phyloP scores from a whole-genome alignment of 2,329 filamentous ascomycete species.

The Ustilaginoidea virens region DNA sequence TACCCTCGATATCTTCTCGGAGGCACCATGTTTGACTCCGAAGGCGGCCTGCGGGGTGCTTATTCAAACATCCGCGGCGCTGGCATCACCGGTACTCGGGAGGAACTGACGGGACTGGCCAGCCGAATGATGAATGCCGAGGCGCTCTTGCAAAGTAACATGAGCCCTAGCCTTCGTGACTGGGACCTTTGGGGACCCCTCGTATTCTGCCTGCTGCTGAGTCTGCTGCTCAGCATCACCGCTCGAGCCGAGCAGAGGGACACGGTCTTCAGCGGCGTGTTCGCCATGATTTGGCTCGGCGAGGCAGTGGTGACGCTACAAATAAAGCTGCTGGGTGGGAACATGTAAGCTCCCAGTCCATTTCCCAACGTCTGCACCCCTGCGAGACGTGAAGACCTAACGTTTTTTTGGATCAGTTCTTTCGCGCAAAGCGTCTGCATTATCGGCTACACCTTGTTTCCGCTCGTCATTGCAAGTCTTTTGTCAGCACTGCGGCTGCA shows the following conservation, averaged over 20 bases:
- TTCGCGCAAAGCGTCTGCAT: conserved; percentile 97
- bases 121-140: conserved; percentile 50
- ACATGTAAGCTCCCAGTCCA: conserved; percentile 73
- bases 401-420: conserved; percentile 41
- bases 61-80: conserved; percentile 46
- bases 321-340: conserved; percentile 90
- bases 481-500: conserved; percentile 72
- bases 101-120: conserved; percentile 46
- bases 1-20: conserved; percentile 87
- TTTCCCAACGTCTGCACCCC: no score
- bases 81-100: conserved; percentile 42
- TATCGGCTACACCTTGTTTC: conserved; percentile 96
- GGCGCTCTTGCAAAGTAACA: conserved; percentile 46
- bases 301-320: conserved; percentile 95
- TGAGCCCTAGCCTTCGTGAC: conserved; percentile 82
- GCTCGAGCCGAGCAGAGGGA: conserved; percentile 70
- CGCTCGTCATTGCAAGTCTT: conserved; percentile 80
- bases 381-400: no score
- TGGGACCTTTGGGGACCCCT: conserved; percentile 98
- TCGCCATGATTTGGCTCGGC: conserved; percentile 92
- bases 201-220: conserved; percentile 82
- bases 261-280: conserved; percentile 86
- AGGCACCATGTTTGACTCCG: conserved; percentile 45
- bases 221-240: conserved; percentile 72
- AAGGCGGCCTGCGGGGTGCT: conserved; percentile 39